Percentiles rank a stretch among this genome's conserved stretches.
Conservation (phyloP, 1,284 basidiomycete species). For the Athelia psychrophila region DNA sequence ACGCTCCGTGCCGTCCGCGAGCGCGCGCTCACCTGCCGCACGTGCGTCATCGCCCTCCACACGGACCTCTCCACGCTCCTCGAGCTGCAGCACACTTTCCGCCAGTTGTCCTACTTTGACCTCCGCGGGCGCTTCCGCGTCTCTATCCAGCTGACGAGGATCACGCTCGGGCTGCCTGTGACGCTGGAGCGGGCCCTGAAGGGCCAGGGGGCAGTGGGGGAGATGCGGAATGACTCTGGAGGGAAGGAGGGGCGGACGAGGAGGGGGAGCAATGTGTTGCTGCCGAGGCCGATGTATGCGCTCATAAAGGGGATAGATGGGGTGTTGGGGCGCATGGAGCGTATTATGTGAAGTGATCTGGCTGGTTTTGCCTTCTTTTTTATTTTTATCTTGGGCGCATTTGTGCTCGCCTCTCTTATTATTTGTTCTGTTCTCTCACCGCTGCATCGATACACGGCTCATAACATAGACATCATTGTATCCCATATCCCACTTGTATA, state of each 20-base stretch:
- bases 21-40: slow-evolving; percentile 72
- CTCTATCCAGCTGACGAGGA: slow-evolving; percentile 76
- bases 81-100: slow-evolving; percentile 76
- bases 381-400: not conserved
- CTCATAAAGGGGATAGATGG: slow-evolving; percentile 59
- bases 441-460: too few species aligned
- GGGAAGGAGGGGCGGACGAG: slow-evolving; percentile 17
- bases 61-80: slow-evolving; percentile 70
- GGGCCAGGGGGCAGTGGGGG: slow-evolving; percentile 23
- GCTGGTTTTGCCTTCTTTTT: not conserved
- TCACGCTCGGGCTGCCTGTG: slow-evolving; percentile 76
- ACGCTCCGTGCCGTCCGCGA: slow-evolving; percentile 64
- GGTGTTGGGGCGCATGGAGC: slow-evolving; percentile 64
- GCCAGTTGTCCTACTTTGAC: slow-evolving; percentile 76
- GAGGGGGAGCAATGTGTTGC: slow-evolving; percentile 29
- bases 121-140: slow-evolving; percentile 74
- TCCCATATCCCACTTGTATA: too few species aligned
- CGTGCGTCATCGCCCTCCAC: slow-evolving; percentile 73
- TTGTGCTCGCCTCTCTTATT: too few species aligned
- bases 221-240: too few species aligned
- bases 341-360: slow-evolving; percentile 41
- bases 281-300: slow-evolving; percentile 53
- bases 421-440: too few species aligned
- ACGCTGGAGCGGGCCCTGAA: slow-evolving; percentile 70
- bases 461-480: too few species aligned